A percentile compares a stretch with the other conserved stretches of the same genome.
Evolutionary conservation across 805 yeast species (phyloP).

Genomic region (Candida dajiaensis): DNA sequence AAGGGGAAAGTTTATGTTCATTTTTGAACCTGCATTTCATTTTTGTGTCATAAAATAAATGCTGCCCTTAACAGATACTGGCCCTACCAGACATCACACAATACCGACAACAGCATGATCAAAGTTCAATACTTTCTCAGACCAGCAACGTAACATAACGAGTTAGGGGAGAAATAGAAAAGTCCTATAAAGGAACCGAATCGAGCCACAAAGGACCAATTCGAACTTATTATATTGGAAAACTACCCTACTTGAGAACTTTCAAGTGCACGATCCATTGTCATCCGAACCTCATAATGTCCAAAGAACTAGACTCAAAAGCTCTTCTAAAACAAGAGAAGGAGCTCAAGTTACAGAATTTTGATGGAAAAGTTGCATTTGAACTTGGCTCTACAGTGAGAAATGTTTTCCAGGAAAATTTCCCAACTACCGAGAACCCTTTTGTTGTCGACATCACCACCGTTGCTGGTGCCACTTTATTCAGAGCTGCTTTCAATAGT

Average conservation of each 20-base stretch:
- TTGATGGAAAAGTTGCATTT: neutral
- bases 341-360: neutral
- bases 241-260: too few species aligned
- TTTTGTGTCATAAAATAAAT: neutral
- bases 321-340: neutral
- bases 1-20: neutral
- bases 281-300: neutral
- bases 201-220: neutral
- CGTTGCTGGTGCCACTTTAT: constrained; percentile 39
- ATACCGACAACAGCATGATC: neutral
- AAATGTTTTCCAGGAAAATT: neutral
- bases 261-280: neutral
- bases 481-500: constrained; percentile 31
- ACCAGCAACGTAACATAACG: too few species aligned
- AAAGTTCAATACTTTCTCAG: too few species aligned
- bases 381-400: neutral
- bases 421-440: neutral
- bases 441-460: constrained; percentile 44
- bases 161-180: too few species aligned
- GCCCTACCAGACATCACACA: neutral
- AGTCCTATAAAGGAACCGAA: too few species aligned
- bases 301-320: neutral
- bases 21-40: neutral
- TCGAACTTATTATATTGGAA: too few species aligned
- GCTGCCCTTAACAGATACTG: neutral